These are phyloP conservation scores for Paragyromitra xinjiangensis DNA, from an alignment of 495 filamentous ascomycete genomes.

Conservation along the genomic window DNA sequence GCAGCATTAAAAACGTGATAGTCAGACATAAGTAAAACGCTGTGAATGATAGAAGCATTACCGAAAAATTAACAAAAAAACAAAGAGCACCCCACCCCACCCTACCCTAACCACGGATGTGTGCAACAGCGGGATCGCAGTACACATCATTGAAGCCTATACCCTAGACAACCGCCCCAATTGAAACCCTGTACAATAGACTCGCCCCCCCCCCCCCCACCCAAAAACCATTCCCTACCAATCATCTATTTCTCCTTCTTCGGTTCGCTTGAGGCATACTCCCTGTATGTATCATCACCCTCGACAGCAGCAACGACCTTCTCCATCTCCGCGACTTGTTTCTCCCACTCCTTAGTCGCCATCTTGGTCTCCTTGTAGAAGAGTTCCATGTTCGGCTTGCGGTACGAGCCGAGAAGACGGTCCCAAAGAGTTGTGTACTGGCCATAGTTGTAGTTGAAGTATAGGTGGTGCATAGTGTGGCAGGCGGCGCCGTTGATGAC, in stretches of 20 bases:
- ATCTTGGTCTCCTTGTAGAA: conserved; percentile 91
- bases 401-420: conserved; percentile 85
- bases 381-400: conserved; percentile 84
- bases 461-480: conserved; percentile 96
- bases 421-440: conserved; percentile 98
- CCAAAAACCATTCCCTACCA: conserved; percentile 15
- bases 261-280: conserved; percentile 47
- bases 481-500: conserved; percentile 95
- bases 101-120: conserved; percentile 23
- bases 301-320: conserved; percentile 82
- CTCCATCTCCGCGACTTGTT: conserved; percentile 88
- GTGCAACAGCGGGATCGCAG: not conserved
- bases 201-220: not conserved
- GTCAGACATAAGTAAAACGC: conserved; percentile 42
- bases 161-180: conserved; percentile 13
- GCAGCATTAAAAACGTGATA: conserved; percentile 37
- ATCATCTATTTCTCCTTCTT: conserved; percentile 50
- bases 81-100: conserved; percentile 19
- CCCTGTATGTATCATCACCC: conserved; percentile 70
- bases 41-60: conserved; percentile 37
- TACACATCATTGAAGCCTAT: conserved; percentile 23
- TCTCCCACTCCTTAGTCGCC: conserved; percentile 80
- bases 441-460: conserved; percentile 99
- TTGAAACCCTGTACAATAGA: conserved; percentile 32
- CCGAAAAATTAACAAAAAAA: conserved; percentile 10